Evolutionary conservation across 2,329 filamentous ascomycete species (phyloP).

Genomic region (Beauveria brongniartii): DNA sequence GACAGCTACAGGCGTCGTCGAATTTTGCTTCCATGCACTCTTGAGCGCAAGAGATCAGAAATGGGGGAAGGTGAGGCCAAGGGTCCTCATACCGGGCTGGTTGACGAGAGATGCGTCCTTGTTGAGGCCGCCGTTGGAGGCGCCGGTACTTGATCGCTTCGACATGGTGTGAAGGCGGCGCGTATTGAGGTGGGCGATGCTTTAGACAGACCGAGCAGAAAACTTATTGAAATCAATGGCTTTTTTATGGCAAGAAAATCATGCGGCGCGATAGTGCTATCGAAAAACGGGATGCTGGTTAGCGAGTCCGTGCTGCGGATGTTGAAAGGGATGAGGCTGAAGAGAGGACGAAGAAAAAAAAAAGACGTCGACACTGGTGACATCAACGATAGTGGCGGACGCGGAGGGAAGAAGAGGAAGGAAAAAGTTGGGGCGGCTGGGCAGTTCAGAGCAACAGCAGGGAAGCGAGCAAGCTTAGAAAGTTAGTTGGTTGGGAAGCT

Average conservation of each 20-base stretch:
- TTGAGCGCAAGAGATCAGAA: not conserved
- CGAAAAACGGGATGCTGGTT: too few species aligned
- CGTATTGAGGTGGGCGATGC: not conserved
- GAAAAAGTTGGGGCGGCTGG: not conserved
- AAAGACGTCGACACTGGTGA: not conserved
- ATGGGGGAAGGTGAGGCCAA: too few species aligned
- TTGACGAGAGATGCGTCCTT: slow-evolving; percentile 21
- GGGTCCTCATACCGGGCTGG: slow-evolving; percentile 25
- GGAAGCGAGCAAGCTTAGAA: not conserved
- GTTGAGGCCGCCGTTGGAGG: slow-evolving; percentile 18
- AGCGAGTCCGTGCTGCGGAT: not conserved
- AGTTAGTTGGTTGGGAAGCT: too few species aligned
- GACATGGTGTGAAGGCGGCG: slow-evolving; percentile 44
- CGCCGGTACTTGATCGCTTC: slow-evolving; percentile 42
- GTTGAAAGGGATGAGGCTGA: not conserved
- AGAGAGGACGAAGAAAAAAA: not conserved
- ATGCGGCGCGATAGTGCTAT: not conserved
- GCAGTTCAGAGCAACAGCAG: not conserved
- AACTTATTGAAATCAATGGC: too few species aligned
- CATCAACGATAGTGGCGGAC: not conserved
- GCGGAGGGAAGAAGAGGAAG: not conserved
- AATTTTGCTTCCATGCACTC: not conserved
- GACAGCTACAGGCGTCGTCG: not conserved
- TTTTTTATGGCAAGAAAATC: too few species aligned
- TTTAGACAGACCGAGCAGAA: too few species aligned